Conservation (phyloP, 345 rosid species). For the Orychophragmus violaceus region DNA sequence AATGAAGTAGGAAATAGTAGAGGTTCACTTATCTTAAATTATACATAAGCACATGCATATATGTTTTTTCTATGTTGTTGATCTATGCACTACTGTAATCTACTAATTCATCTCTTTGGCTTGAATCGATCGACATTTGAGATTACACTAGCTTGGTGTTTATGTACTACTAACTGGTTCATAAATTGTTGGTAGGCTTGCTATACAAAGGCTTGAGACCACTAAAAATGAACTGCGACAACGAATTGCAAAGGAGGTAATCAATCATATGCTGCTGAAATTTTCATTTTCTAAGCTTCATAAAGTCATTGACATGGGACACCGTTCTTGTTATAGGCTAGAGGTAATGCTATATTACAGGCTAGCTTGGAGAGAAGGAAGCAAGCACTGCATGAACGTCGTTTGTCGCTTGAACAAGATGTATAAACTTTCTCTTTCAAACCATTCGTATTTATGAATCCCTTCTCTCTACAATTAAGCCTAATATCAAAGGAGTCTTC, state of each 20-base stretch:
- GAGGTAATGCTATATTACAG: slow-evolving; percentile 96
- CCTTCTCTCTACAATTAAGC: neutral
- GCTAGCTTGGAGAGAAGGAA: slow-evolving; percentile 98
- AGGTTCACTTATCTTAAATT: no score
- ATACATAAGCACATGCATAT: slow-evolving; percentile 31
- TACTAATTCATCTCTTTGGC: slow-evolving; percentile 10
- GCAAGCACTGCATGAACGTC: slow-evolving; percentile 97
- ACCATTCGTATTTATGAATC: neutral
- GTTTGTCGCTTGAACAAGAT: slow-evolving; percentile 98
- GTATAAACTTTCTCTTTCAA: slow-evolving; percentile 37
- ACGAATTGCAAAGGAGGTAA: slow-evolving; percentile 90
- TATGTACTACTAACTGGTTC: slow-evolving; percentile 4
- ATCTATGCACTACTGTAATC: slow-evolving; percentile 1
- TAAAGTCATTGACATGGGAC: slow-evolving; percentile 11
- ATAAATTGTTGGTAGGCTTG: slow-evolving; percentile 53
- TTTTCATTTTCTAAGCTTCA: neutral
- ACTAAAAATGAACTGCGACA: slow-evolving; percentile 91
- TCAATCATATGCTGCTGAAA: slow-evolving; percentile 16
- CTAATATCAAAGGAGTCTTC: neutral
- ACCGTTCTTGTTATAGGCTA: slow-evolving; percentile 47
- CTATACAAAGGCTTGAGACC: slow-evolving; percentile 92
- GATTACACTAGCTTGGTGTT: neutral
- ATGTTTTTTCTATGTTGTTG: neutral
- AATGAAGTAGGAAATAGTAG: no score
- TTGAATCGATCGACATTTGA: neutral